Evolutionary conservation across 169 alveolate species (phyloP).

Genomic region (Cryptosporidium xiaoi): DNA sequence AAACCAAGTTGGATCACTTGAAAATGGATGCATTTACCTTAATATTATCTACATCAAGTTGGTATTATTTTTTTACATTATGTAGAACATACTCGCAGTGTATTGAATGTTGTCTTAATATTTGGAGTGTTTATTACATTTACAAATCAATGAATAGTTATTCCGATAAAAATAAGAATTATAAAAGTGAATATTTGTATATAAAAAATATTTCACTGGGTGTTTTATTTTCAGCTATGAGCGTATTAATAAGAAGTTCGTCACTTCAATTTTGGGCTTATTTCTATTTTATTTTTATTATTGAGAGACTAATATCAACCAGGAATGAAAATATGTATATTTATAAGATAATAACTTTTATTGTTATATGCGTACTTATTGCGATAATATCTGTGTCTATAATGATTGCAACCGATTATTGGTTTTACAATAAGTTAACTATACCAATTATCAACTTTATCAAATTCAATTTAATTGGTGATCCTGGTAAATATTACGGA

Average conservation of each 20-base stretch:
- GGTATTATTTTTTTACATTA: slow-evolving; percentile 75
- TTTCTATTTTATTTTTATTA: slow-evolving; percentile 67
- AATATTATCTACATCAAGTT: slow-evolving; percentile 56
- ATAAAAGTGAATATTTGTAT: background rate
- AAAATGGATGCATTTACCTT: slow-evolving; percentile 38
- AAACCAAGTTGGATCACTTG: too few relatives aligned
- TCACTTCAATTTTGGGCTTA: slow-evolving; percentile 76
- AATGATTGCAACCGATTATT: slow-evolving; percentile 20
- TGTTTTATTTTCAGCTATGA: slow-evolving; percentile 71
- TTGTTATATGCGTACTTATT: background rate
- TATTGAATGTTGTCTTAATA: slow-evolving; percentile 73
- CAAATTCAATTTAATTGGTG: slow-evolving; percentile 24
- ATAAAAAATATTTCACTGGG: slow-evolving; percentile 25
- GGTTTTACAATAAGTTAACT: slow-evolving; percentile 27
- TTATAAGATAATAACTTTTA: background rate
- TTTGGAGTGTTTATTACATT: slow-evolving; percentile 76
- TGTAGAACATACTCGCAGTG: slow-evolving; percentile 77
- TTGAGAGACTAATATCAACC: background rate
- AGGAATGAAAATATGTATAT: background rate
- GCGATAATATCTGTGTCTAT: background rate
- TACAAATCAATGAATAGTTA: slow-evolving; percentile 22
- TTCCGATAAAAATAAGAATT: too few relatives aligned
- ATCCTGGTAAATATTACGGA: slow-evolving; percentile 28
- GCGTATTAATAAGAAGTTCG: slow-evolving; percentile 76
- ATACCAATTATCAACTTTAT: slow-evolving; percentile 38